phyloP scores from a whole-genome alignment of 202 grass and related monocot species.

The Zizania palustris region DNA sequence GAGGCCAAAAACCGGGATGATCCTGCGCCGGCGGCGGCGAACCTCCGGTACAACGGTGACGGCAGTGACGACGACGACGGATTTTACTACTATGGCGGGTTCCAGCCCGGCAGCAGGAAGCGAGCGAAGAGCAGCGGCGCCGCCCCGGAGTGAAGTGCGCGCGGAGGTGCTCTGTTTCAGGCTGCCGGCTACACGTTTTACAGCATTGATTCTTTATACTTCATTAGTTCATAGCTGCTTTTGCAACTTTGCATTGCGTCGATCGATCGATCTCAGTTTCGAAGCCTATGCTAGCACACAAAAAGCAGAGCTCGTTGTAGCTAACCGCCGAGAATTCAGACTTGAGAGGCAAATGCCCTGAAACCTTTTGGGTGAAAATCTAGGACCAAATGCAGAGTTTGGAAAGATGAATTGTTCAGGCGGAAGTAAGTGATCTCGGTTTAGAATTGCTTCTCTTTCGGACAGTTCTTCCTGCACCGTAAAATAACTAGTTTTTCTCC shows the following conservation, averaged over 20 bases:
- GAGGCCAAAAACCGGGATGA: background rate
- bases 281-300: background rate
- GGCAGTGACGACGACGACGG: background rate
- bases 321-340: background rate
- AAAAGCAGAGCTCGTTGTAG: background rate
- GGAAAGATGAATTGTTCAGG: background rate
- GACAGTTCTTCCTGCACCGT: background rate
- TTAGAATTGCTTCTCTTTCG: background rate
- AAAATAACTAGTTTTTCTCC: too few species aligned
- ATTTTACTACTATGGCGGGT: conserved; percentile 25
- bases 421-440: background rate
- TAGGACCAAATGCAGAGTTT: conserved; percentile 27
- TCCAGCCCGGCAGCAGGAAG: conserved; percentile 11
- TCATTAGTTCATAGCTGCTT: too few species aligned
- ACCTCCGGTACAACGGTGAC: background rate
- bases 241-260: background rate
- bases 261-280: background rate
- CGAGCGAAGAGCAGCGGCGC: background rate
- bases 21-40: background rate
- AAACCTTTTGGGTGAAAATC: conserved; percentile 8
- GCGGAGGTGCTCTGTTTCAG: background rate
- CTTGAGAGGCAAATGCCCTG: background rate
- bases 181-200: background rate
- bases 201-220: background rate
- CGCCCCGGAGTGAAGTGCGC: background rate